Base-by-base conservation (phyloP, 179 eudicot genomes). In the Monotropa hypopitys region DNA sequence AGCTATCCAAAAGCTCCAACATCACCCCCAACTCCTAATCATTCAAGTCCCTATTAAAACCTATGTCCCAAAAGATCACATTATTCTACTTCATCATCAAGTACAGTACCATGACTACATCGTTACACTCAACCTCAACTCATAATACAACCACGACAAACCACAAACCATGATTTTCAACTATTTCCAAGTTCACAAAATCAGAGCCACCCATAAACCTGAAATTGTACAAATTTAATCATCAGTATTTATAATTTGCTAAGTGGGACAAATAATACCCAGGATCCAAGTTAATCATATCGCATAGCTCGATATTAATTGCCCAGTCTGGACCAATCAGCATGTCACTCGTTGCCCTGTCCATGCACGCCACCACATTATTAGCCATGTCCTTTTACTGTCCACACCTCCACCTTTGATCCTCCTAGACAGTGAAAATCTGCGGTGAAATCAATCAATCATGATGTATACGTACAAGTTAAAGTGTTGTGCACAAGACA, bases 331-430 rank as follows among this genome's bases (percentile, higher is more conserved):
- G 95, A 83, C 93, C 97, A 76, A 86, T 90, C 80, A 93, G 74
- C 88, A 84, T 77, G 75, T 93, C 99, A 84, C 89, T 91, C n/a
- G 99, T 93, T 26, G 99, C 99, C 87, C 99, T 95, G 82, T 95
- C 97, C 6, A 88, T 97, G 83, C 89, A 79, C 20, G 90, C 86
- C 42, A 88, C 88, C 1, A 90, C 94, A 77, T 78, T 90, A 77
- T 86, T 92, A 74, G 92, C 91, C 97, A 92, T 92, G 70, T 79
- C 80, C 45, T 20, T 70, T 20, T 18, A 46, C 30, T 20, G 50
- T 62, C 11, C 65, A 38, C 40, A 38, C 1, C 40, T 38, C 70
- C 61, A 61, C 69, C 77, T 79, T 54, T 65, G 77, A 65, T 79
- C 76, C 26, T 72, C 83, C 77, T 54, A 59, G 42, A 23, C n/a